Evolutionary conservation across 208 protist species (phyloP).

Genomic region (Leishmania tarentolae): DNA sequence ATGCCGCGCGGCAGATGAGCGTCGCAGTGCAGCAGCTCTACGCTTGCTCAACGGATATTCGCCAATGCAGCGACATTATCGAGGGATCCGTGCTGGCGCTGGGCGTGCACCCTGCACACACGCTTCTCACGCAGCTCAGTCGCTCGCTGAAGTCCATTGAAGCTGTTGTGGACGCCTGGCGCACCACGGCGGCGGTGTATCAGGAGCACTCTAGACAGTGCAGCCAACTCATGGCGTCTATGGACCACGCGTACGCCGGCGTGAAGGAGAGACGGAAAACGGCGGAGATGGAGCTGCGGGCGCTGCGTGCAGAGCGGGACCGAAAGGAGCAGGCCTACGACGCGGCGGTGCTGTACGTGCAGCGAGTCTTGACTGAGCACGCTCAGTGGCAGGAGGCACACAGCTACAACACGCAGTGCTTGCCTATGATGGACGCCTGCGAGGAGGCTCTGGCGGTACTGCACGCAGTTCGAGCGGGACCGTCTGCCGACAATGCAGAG

Average conservation of each 20-base stretch:
- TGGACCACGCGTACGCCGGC: constrained; percentile 43
- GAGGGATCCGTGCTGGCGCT: constrained; percentile 76
- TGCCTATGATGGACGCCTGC: constrained; percentile 47
- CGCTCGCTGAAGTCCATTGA: constrained; percentile 52
- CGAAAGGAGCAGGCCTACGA: constrained; percentile 63
- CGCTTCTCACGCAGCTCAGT: constrained; percentile 50
- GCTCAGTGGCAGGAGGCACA: constrained; percentile 64
- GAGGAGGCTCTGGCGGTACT: constrained; percentile 45
- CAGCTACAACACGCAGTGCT: constrained; percentile 58
- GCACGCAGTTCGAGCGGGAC: constrained; percentile 16
- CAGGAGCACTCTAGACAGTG: constrained; percentile 49
- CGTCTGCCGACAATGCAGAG: background rate
- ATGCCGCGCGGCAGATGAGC: constrained; percentile 41
- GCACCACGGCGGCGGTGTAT: constrained; percentile 27
- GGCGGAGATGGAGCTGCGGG: constrained; percentile 58
- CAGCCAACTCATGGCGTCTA: constrained; percentile 47
- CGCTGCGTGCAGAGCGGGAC: constrained; percentile 51
- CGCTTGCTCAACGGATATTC: constrained; percentile 42
- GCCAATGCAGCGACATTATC: constrained; percentile 58
- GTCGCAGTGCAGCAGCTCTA: constrained; percentile 46
- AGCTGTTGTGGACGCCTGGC: constrained; percentile 36
- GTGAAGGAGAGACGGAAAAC: constrained; percentile 58
- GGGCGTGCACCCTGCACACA: constrained; percentile 63
- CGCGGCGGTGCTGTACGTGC: constrained; percentile 65
- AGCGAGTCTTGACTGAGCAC: constrained; percentile 70